phyloP scores from a whole-genome alignment of 805 yeast genomes.

The Debaryomyces maramus region DNA sequence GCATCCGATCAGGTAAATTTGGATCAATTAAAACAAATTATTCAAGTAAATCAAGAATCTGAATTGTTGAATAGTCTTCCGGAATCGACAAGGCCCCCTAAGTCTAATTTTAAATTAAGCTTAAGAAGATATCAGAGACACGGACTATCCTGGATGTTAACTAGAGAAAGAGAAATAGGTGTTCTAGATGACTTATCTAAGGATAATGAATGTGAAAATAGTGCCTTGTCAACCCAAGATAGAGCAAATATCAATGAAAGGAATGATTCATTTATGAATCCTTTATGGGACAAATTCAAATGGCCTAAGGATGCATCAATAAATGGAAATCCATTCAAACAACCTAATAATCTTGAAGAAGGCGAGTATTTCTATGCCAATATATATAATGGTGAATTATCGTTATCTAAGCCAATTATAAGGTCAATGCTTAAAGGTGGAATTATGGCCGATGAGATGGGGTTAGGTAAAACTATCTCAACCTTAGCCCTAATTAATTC shows the following conservation, averaged over 20 bases:
- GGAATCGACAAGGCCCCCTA: slow-evolving; percentile 55
- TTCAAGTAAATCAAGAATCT: slow-evolving; percentile 66
- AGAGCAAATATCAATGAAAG: slow-evolving; percentile 21
- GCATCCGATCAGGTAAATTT: slow-evolving; percentile 48
- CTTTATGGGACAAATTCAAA: slow-evolving; percentile 75
- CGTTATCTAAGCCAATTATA: slow-evolving; percentile 64
- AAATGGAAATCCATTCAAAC: neutral
- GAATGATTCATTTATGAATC: slow-evolving; percentile 66
- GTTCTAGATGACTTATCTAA: slow-evolving; percentile 33
- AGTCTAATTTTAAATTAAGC: slow-evolving; percentile 50
- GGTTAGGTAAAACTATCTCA: slow-evolving; percentile 89
- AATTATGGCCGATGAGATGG: slow-evolving; percentile 95
- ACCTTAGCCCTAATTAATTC: slow-evolving; percentile 71
- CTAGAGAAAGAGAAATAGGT: slow-evolving; percentile 66
- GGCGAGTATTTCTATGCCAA: slow-evolving; percentile 64
- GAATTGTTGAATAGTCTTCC: slow-evolving; percentile 59
- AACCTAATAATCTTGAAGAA: neutral
- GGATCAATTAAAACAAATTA: slow-evolving; percentile 76
- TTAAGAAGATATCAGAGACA: slow-evolving; percentile 79
- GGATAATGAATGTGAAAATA: slow-evolving; percentile 10
- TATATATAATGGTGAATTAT: slow-evolving; percentile 75
- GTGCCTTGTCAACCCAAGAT: slow-evolving; percentile 25
- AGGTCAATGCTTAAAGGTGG: slow-evolving; percentile 72
- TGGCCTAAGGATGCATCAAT: slow-evolving; percentile 58
- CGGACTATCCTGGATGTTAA: slow-evolving; percentile 88